Percentiles rank a stretch among this genome's conserved stretches.
Evolutionary conservation across 345 rosid species (phyloP).

Genomic region (Brassica juncea): DNA sequence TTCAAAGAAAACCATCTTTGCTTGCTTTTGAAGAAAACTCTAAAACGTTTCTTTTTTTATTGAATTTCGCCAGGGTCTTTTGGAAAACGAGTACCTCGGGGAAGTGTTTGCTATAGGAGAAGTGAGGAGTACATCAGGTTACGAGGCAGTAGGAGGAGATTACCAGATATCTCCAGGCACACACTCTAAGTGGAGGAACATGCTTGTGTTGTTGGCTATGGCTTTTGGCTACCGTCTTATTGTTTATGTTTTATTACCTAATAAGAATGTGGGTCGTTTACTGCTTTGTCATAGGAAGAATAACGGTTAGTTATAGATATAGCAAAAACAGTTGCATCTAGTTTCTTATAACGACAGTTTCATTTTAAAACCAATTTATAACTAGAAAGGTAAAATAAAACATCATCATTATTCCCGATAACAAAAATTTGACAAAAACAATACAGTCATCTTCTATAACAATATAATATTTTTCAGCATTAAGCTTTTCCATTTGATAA

Average conservation of each 20-base stretch:
- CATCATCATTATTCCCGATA: neutral
- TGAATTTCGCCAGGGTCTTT: conserved; percentile 59
- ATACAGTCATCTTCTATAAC: neutral
- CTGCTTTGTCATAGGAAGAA: conserved; percentile 23
- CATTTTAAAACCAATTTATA: neutral
- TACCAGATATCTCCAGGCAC: conserved; percentile 75
- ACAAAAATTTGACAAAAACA: neutral
- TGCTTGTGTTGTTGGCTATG: conserved; percentile 78
- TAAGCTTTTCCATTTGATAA: conserved; percentile 30
- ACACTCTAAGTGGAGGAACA: conserved; percentile 84
- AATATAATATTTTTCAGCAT: neutral
- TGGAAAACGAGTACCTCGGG: conserved; percentile 92
- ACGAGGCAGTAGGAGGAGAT: conserved; percentile 65
- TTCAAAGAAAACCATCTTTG: conserved; percentile 1
- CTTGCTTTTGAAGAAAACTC: neutral
- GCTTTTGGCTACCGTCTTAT: conserved; percentile 71
- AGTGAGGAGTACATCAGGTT: conserved; percentile 86
- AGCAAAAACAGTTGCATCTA: neutral
- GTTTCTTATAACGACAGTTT: neutral
- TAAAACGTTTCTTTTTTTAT: neutral
- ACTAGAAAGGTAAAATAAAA: neutral
- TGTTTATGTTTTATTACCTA: conserved; percentile 59
- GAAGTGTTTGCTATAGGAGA: conserved; percentile 85
- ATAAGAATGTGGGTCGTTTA: conserved; percentile 22
- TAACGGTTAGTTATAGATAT: conserved; percentile 27